Percentiles rank a stretch among this genome's conserved stretches.
Conservation (phyloP, 352 stramenopile genomes). For the Pythium phragmitis region DNA sequence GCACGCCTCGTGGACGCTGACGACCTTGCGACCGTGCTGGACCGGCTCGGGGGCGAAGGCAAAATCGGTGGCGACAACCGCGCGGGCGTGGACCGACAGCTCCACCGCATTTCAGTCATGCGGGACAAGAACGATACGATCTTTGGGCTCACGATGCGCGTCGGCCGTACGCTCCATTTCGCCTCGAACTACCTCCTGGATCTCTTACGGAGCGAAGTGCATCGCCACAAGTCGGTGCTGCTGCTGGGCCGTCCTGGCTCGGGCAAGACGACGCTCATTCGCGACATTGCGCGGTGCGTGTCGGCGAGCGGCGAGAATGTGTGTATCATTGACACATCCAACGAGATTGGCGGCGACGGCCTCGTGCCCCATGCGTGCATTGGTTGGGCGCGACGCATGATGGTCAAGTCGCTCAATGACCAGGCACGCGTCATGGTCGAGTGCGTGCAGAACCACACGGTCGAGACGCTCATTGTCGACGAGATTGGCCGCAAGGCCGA, state of each 20-base stretch:
- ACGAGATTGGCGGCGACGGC: slow-evolving; percentile 88
- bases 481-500: slow-evolving; percentile 84
- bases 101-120: slow-evolving; percentile 82
- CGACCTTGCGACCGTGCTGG: slow-evolving; percentile 54
- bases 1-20: slow-evolving; percentile 28
- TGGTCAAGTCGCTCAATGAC: slow-evolving; percentile 25
- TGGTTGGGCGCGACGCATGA: slow-evolving; percentile 28
- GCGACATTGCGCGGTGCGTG: slow-evolving; percentile 68
- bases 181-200: slow-evolving; percentile 63
- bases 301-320: slow-evolving; percentile 60
- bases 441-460: slow-evolving; percentile 90
- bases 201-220: slow-evolving; percentile 43
- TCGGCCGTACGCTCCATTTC: slow-evolving; percentile 68
- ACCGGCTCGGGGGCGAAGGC: slow-evolving; percentile 37
- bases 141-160: slow-evolving; percentile 66
- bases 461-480: slow-evolving; percentile 86
- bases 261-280: slow-evolving; percentile 86
- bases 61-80: slow-evolving; percentile 79
- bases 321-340: slow-evolving; percentile 89
- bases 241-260: slow-evolving; percentile 55
- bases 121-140: slow-evolving; percentile 48
- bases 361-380: slow-evolving; percentile 62
- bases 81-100: slow-evolving; percentile 54
- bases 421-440: slow-evolving; percentile 70
- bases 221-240: slow-evolving; percentile 49